These are phyloP conservation scores for Dunaliella primolecta DNA, from an alignment of 139 green algal genomes.

Conservation along the genomic window DNA sequence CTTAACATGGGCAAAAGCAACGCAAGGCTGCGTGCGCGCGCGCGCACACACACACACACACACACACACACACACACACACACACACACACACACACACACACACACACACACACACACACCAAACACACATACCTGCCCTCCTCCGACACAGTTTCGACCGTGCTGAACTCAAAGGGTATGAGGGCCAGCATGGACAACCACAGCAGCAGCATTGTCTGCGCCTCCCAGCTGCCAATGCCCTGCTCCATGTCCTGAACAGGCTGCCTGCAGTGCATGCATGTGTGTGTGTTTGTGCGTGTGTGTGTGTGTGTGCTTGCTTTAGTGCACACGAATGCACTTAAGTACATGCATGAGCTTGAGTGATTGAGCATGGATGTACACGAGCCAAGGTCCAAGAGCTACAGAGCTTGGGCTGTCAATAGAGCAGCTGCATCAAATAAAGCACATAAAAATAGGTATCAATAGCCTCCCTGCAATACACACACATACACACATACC, in stretches of 20 bases:
- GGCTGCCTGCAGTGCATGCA: too few species aligned
- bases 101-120: slow-evolving; percentile 1
- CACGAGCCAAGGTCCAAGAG: too few species aligned
- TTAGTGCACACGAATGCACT: too few species aligned
- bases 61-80: background rate
- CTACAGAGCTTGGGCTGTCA: too few species aligned
- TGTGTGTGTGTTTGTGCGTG: background rate
- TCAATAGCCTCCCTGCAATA: too few species aligned
- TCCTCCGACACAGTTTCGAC: slow-evolving; percentile 61
- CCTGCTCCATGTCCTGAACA: slow-evolving; percentile 22
- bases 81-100: background rate
- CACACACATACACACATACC: too few species aligned
- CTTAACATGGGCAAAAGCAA: too few species aligned
- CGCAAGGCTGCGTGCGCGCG: slow-evolving; percentile 22
- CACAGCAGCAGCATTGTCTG: slow-evolving; percentile 88
- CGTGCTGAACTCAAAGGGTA: slow-evolving; percentile 89
- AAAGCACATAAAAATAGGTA: too few species aligned
- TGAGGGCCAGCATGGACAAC: slow-evolving; percentile 88
- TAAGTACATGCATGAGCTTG: too few species aligned
- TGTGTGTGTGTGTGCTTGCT: background rate
- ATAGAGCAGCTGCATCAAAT: too few species aligned
- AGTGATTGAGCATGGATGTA: too few species aligned
- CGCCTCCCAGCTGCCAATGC: slow-evolving; percentile 62
- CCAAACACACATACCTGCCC: background rate
- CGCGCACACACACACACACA: background rate